A percentile compares a stretch with the other conserved stretches of the same genome.
Conservation (phyloP, 805 yeast genomes). For the Candida orba region DNA sequence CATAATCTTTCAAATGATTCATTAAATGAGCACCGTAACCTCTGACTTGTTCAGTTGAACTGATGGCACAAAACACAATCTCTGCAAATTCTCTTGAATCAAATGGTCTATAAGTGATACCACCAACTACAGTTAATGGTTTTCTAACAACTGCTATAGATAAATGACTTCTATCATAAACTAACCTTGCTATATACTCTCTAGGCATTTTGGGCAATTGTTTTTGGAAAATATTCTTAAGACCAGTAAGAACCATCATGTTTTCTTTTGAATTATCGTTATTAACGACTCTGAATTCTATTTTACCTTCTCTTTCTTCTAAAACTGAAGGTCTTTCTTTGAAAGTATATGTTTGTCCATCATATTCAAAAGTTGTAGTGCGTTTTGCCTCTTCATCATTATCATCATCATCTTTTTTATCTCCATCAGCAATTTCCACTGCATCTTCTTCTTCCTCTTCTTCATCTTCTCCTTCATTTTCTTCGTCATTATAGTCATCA, state of each 20-base stretch:
- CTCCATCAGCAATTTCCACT: slow-evolving; percentile 20
- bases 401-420: slow-evolving; percentile 21
- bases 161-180: slow-evolving; percentile 88
- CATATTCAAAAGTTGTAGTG: slow-evolving; percentile 39
- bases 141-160: slow-evolving; percentile 94
- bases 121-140: slow-evolving; percentile 95
- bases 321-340: slow-evolving; percentile 91
- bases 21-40: slow-evolving; percentile 98
- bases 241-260: slow-evolving; percentile 87
- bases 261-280: slow-evolving; percentile 85
- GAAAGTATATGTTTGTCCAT: slow-evolving; percentile 74
- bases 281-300: slow-evolving; percentile 93
- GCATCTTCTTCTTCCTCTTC: slow-evolving; percentile 19
- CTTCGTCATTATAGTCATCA: slow-evolving; percentile 14
- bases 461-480: slow-evolving; percentile 20
- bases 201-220: slow-evolving; percentile 98
- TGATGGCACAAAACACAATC: slow-evolving; percentile 96
- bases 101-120: slow-evolving; percentile 94
- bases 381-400: slow-evolving; percentile 30
- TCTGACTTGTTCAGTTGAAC: slow-evolving; percentile 94
- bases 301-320: slow-evolving; percentile 88
- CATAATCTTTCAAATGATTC: slow-evolving; percentile 97
- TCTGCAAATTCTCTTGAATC: slow-evolving; percentile 90
- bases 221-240: slow-evolving; percentile 92
- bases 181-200: slow-evolving; percentile 90